A percentile compares a stretch with the other conserved stretches of the same genome.
Conservation (phyloP, 2,329 filamentous ascomycete genomes). For the Cytospora chrysosperma region DNA sequence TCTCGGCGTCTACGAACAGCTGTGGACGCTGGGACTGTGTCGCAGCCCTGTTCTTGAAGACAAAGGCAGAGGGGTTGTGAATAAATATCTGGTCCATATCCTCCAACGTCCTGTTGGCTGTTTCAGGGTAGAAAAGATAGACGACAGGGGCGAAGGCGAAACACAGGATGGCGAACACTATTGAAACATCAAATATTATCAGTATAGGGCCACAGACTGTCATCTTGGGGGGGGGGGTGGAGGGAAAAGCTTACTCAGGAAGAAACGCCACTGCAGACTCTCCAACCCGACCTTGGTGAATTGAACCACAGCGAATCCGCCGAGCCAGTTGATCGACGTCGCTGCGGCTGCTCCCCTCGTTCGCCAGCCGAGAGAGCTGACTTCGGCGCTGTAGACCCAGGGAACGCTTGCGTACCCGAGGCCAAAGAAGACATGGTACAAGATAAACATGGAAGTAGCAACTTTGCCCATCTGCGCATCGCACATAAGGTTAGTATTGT, state of each 20-base stretch:
- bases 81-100: constrained; percentile 48
- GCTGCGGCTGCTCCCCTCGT: constrained; percentile 43
- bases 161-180: constrained; percentile 32
- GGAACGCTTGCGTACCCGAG: constrained; percentile 40
- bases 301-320: constrained; percentile 43
- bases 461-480: constrained; percentile 35
- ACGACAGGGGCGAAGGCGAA: constrained; percentile 40
- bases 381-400: constrained; percentile 44
- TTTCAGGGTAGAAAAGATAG: constrained; percentile 52
- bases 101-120: constrained; percentile 45
- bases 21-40: constrained; percentile 39
- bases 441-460: constrained; percentile 42
- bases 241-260: constrained; percentile 34
- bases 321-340: constrained; percentile 45
- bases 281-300: constrained; percentile 44
- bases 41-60: constrained; percentile 35
- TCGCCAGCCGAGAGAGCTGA: constrained; percentile 43
- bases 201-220: background rate
- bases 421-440: constrained; percentile 44
- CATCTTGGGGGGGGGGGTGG: too few species aligned
- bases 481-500: background rate
- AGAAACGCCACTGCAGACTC: constrained; percentile 43
- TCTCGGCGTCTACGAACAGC: constrained; percentile 38
- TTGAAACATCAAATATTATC: background rate
- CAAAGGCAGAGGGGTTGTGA: constrained; percentile 32